A percentile compares a stretch with the other conserved stretches of the same genome.
Conservation (phyloP, 2,329 filamentous ascomycete genomes). For the Aureobasidium sp. region DNA sequence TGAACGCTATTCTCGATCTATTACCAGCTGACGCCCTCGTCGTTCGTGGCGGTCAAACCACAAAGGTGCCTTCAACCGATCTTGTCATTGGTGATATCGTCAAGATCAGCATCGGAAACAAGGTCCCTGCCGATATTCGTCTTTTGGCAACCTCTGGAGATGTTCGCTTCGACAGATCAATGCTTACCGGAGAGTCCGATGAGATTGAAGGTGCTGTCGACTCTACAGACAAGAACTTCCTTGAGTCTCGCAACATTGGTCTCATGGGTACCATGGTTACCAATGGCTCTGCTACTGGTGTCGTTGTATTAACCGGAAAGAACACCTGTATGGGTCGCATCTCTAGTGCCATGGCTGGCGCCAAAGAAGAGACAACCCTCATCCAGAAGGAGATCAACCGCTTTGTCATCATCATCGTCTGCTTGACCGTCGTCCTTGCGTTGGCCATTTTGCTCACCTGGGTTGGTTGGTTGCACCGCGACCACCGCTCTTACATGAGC, state of each 20-base stretch:
- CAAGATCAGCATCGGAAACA: constrained; percentile 33
- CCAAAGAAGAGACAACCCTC: constrained; percentile 32
- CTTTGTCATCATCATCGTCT: constrained; percentile 37
- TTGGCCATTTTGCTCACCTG: constrained; percentile 38
- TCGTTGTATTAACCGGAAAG: constrained; percentile 34
- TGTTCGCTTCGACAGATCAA: constrained; percentile 34
- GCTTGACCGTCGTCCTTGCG: constrained; percentile 31
- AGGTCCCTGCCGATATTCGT: constrained; percentile 36
- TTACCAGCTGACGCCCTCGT: constrained; percentile 37
- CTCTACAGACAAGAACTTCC: constrained; percentile 33
- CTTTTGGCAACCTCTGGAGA: constrained; percentile 35
- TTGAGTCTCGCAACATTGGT: constrained; percentile 37
- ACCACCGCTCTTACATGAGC: constrained; percentile 33
- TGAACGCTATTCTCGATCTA: constrained; percentile 41
- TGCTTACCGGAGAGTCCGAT: constrained; percentile 37
- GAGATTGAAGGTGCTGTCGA: constrained; percentile 35
- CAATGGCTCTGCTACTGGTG: constrained; percentile 33
- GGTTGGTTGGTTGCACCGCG: constrained; percentile 32
- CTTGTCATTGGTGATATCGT: constrained; percentile 36
- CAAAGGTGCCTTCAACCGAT: constrained; percentile 26
- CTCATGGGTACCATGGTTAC: constrained; percentile 37
- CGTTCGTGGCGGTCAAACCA: constrained; percentile 31
- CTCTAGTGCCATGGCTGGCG: constrained; percentile 29
- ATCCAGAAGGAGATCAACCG: constrained; percentile 37
- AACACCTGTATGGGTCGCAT: constrained; percentile 37